Conservation (phyloP, 176 grass and related monocot species). For the Alloteropsis semialata region DNA sequence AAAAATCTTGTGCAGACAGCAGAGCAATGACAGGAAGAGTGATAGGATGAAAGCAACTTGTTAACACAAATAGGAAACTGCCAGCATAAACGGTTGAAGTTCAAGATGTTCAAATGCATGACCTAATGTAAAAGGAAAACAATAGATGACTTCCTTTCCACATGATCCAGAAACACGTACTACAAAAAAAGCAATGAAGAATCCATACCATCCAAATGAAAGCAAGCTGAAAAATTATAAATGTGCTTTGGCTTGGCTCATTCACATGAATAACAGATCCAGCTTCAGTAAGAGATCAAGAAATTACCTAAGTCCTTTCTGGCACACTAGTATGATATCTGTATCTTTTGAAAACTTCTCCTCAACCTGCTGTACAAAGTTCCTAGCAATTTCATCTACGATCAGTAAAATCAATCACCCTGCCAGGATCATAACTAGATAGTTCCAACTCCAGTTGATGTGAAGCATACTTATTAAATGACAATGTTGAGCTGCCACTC, state of each 20-base stretch:
- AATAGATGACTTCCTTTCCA: not conserved
- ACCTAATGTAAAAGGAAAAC: not conserved
- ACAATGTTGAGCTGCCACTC: slow-evolving; percentile 86
- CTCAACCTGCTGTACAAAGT: slow-evolving; percentile 66
- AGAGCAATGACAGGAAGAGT: not conserved
- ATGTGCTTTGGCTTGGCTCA: not conserved
- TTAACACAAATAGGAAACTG: not conserved
- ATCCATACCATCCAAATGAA: not conserved
- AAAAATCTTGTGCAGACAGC: too few relatives aligned
- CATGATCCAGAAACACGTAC: not conserved
- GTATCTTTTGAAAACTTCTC: slow-evolving; percentile 94
- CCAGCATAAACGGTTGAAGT: not conserved
- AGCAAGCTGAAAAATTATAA: not conserved
- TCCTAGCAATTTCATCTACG: slow-evolving; percentile 47
- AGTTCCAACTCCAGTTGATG: slow-evolving; percentile 13
- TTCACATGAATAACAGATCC: not conserved
- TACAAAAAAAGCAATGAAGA: not conserved
- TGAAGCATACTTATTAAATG: slow-evolving; percentile 69
- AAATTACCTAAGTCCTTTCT: slow-evolving; percentile 87
- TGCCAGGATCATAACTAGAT: slow-evolving; percentile 2
- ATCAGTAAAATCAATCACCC: slow-evolving; percentile 23
- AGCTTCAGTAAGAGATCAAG: slow-evolving; percentile 12
- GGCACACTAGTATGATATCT: slow-evolving; percentile 83
- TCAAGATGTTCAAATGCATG: not conserved
- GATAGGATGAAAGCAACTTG: not conserved